phyloP scores from a whole-genome alignment of 108 stramenopile species.

The Cyclotella kingstonii region DNA sequence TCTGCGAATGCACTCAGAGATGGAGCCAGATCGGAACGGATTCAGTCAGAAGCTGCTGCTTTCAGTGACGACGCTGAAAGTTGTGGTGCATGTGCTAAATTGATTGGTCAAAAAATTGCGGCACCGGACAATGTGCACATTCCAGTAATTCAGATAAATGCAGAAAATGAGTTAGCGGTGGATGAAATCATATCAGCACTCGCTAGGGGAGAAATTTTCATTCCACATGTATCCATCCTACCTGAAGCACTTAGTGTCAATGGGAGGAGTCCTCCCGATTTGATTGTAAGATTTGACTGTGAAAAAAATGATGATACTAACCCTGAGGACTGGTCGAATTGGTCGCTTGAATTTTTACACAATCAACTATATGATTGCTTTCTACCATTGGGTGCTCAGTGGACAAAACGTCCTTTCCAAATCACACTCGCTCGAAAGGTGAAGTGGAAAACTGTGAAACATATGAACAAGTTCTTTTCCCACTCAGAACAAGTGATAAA shows the following conservation, averaged over 20 bases:
- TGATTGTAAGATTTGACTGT: slow-evolving; percentile 81
- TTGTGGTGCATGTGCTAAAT: slow-evolving; percentile 8
- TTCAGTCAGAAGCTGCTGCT: too few species aligned
- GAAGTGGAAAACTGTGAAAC: slow-evolving; percentile 87
- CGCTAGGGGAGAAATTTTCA: slow-evolving; percentile 83
- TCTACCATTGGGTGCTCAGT: slow-evolving; percentile 58
- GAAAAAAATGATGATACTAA: slow-evolving; percentile 85
- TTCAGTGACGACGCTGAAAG: too few species aligned
- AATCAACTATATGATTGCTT: slow-evolving; percentile 89
- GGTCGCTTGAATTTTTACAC: slow-evolving; percentile 90
- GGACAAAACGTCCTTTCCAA: slow-evolving; percentile 82
- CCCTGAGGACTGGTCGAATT: slow-evolving; percentile 89
- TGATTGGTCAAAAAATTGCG: slow-evolving; percentile 55
- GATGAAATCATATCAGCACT: slow-evolving; percentile 70
- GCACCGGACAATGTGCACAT: slow-evolving; percentile 84
- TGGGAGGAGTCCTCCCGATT: slow-evolving; percentile 72
- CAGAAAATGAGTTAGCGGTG: slow-evolving; percentile 50
- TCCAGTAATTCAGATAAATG: slow-evolving; percentile 85
- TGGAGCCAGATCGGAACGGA: background rate
- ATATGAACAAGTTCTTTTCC: slow-evolving; percentile 91
- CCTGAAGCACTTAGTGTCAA: slow-evolving; percentile 82
- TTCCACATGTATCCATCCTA: slow-evolving; percentile 82
- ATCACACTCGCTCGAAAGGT: slow-evolving; percentile 82
- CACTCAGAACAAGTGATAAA: slow-evolving; percentile 81
- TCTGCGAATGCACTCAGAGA: background rate